A percentile compares a stretch with the other conserved stretches of the same genome.
Conservation (phyloP, 2,329 filamentous ascomycete species). For the Pochonia chlamydosporia region DNA sequence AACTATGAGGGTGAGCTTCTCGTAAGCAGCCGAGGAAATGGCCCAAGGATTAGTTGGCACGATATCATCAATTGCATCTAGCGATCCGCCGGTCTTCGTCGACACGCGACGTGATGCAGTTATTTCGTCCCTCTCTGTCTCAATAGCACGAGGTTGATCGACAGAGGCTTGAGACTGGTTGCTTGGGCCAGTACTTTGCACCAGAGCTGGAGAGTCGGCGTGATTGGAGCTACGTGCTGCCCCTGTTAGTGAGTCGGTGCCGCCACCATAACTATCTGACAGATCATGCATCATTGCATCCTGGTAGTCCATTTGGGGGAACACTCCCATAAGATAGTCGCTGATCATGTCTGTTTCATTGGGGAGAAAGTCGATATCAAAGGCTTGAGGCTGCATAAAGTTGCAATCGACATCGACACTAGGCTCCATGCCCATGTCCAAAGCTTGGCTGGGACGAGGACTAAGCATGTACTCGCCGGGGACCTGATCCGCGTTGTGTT, state of each 20-base stretch:
- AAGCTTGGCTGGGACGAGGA: background rate
- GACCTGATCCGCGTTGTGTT: no score
- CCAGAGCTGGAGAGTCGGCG: no score
- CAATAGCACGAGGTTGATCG: no score
- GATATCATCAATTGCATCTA: conserved; percentile 8
- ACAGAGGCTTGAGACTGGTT: no score
- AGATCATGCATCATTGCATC: background rate
- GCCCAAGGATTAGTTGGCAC: conserved; percentile 12
- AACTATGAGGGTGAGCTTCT: conserved; percentile 9
- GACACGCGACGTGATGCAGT: no score
- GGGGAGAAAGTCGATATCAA: conserved; percentile 7
- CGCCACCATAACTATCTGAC: background rate
- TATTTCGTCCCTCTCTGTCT: no score
- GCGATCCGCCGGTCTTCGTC: background rate
- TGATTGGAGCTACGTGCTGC: no score
- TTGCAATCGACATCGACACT: background rate
- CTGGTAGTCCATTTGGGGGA: conserved; percentile 4
- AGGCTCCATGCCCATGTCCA: background rate
- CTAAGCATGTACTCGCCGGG: no score
- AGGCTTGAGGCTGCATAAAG: conserved; percentile 3
- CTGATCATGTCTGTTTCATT: conserved; percentile 12
- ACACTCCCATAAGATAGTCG: conserved; percentile 6
- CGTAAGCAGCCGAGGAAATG: conserved; percentile 9
- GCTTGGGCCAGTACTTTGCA: no score
- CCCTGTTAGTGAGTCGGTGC: no score